Percentiles rank a stretch among this genome's conserved stretches.
Evolutionary conservation across 2,329 filamentous ascomycete species (phyloP).

Genomic region (Cercospora beticola): DNA sequence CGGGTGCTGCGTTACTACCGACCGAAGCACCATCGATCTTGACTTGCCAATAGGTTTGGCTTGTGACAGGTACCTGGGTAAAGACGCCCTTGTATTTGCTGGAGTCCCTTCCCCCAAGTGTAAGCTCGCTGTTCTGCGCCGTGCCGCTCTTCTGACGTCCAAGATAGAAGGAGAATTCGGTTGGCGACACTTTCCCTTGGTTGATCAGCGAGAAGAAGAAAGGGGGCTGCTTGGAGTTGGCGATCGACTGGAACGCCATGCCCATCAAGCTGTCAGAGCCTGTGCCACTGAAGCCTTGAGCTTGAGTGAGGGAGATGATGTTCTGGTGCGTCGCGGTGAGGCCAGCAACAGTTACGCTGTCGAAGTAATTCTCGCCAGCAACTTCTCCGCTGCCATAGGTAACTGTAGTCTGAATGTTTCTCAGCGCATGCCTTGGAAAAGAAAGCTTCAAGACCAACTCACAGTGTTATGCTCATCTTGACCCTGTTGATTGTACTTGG

Average conservation of each 20-base stretch:
- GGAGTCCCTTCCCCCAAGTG: constrained; percentile 30
- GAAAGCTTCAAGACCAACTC: neutral
- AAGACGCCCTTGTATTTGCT: constrained; percentile 27
- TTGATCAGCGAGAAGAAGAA: constrained; percentile 33
- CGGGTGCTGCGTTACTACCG: constrained; percentile 12
- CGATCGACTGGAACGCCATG: constrained; percentile 27
- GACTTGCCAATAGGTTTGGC: constrained; percentile 33
- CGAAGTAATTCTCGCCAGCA: constrained; percentile 31
- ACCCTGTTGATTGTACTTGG: constrained; percentile 27
- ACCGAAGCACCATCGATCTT: constrained; percentile 28
- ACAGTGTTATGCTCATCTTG: constrained; percentile 24
- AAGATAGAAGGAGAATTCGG: constrained; percentile 36
- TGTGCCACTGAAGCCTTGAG: constrained; percentile 28
- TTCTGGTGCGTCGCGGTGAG: constrained; percentile 28
- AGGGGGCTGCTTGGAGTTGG: constrained; percentile 23
- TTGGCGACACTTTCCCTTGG: constrained; percentile 25
- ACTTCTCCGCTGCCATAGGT: constrained; percentile 30
- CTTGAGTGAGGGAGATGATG: constrained; percentile 30
- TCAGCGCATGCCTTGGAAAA: neutral
- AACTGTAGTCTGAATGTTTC: constrained; percentile 23
- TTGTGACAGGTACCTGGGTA: constrained; percentile 29
- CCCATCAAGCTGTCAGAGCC: constrained; percentile 29
- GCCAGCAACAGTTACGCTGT: constrained; percentile 29
- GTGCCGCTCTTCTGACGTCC: constrained; percentile 28
- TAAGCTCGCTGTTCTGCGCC: constrained; percentile 27